phyloP scores from a whole-genome alignment of 805 yeast genomes.

The Nakazawaea pomicola region DNA sequence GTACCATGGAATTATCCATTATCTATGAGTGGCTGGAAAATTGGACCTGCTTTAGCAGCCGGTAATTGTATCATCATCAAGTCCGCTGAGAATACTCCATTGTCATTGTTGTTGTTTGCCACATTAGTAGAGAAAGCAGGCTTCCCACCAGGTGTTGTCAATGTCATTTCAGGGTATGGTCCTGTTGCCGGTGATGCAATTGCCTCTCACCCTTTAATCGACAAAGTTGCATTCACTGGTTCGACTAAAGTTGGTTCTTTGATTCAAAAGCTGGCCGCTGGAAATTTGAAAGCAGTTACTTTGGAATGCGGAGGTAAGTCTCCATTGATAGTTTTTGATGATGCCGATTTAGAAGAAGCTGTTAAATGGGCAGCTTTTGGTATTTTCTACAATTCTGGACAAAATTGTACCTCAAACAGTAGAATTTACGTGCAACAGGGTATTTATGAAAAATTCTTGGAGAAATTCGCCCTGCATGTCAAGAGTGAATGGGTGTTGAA shows the following conservation, averaged over 20 bases:
- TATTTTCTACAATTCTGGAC: conserved; percentile 61
- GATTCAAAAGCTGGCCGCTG: conserved; percentile 57
- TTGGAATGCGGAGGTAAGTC: conserved; percentile 74
- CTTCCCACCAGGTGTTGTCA: conserved; percentile 72
- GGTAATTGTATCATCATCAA: conserved; percentile 72
- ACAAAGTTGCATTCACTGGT: conserved; percentile 62
- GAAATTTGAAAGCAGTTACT: conserved; percentile 58
- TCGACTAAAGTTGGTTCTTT: conserved; percentile 63
- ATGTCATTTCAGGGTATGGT: conserved; percentile 69
- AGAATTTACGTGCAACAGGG: conserved; percentile 54
- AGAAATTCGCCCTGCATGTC: conserved; percentile 39
- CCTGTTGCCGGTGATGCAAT: conserved; percentile 63
- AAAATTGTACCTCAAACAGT: conserved; percentile 65
- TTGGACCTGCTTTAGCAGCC: conserved; percentile 78
- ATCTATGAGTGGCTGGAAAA: conserved; percentile 73
- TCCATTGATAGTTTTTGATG: conserved; percentile 56
- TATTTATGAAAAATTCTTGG: conserved; percentile 49
- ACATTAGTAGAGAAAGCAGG: conserved; percentile 58
- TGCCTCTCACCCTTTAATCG: conserved; percentile 53
- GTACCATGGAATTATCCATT: conserved; percentile 74
- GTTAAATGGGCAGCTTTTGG: conserved; percentile 67
- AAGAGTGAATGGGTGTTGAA: conserved; percentile 50
- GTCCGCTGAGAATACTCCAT: conserved; percentile 73
- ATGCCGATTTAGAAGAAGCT: conserved; percentile 61
- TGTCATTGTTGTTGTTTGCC: conserved; percentile 61